Conservation (phyloP, 2,329 filamentous ascomycete species). For the Colletotrichum destructivum region DNA sequence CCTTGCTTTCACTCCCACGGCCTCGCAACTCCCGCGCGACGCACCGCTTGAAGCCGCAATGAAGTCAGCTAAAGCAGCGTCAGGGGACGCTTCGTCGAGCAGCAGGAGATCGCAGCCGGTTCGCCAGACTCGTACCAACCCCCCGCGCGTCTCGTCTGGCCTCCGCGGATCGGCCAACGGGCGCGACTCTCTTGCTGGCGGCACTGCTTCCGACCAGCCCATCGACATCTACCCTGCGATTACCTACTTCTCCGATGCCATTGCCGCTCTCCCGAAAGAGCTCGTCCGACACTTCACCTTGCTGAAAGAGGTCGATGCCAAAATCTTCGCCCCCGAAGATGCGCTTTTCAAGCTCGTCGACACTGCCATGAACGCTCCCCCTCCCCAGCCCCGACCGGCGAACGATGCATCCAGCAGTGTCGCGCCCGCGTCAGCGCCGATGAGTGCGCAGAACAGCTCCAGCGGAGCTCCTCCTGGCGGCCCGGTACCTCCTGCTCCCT, state of each 20-base stretch:
- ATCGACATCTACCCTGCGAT: constrained; percentile 78
- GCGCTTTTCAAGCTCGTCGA: constrained; percentile 83
- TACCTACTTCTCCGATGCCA: constrained; percentile 88
- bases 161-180: constrained; percentile 59
- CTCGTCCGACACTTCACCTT: constrained; percentile 96
- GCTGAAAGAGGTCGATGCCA: constrained; percentile 97
- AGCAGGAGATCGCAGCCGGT: constrained; percentile 75
- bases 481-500: constrained; percentile 54
- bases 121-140: constrained; percentile 77
- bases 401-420: constrained; percentile 61
- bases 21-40: constrained; percentile 16
- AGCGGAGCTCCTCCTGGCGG: constrained; percentile 56
- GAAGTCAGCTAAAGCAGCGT: constrained; percentile 69
- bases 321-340: constrained; percentile 91
- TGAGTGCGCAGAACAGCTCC: constrained; percentile 66
- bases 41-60: constrained; percentile 52
- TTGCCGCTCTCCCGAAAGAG: constrained; percentile 93
- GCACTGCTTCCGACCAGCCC: constrained; percentile 67
- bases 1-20: constrained; percentile 17
- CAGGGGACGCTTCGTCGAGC: constrained; percentile 62
- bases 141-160: constrained; percentile 66
- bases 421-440: constrained; percentile 61
- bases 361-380: constrained; percentile 69
- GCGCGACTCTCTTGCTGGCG: constrained; percentile 63
- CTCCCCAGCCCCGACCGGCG: constrained; percentile 61